These are phyloP conservation scores for Syzygium aromaticum DNA, from an alignment of 345 rosid species.

Conservation along the genomic window DNA sequence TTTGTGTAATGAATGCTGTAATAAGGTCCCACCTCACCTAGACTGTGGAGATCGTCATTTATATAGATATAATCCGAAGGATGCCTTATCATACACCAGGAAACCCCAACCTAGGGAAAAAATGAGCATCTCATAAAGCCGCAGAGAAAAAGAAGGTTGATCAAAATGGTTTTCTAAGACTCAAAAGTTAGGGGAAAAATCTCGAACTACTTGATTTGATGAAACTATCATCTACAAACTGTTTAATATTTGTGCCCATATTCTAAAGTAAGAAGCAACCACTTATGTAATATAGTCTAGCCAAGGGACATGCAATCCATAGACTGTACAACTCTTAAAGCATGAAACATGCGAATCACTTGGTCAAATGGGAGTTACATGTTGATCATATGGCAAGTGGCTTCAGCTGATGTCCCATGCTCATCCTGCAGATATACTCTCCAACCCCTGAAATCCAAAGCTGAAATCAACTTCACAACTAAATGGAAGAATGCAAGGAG, in stretches of 20 bases:
- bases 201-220: background rate
- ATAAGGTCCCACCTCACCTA: background rate
- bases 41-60: background rate
- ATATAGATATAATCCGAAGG: background rate
- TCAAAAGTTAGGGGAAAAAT: background rate
- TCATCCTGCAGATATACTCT: slow-evolving; percentile 88
- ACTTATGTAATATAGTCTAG: background rate
- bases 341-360: background rate
- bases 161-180: background rate
- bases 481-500: background rate
- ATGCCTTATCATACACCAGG: background rate
- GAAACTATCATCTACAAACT: background rate
- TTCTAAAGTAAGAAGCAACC: background rate
- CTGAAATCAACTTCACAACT: background rate
- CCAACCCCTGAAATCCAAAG: slow-evolving; percentile 53
- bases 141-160: background rate
- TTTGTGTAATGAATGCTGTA: background rate
- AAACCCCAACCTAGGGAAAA: background rate
- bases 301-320: background rate
- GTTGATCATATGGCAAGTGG: slow-evolving; percentile 56
- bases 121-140: background rate
- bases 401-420: slow-evolving; percentile 73
- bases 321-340: background rate
- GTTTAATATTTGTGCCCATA: background rate
- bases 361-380: slow-evolving; percentile 24